Base-by-base conservation (phyloP, 768 basidiomycete species). In the Kwoniella pini region DNA sequence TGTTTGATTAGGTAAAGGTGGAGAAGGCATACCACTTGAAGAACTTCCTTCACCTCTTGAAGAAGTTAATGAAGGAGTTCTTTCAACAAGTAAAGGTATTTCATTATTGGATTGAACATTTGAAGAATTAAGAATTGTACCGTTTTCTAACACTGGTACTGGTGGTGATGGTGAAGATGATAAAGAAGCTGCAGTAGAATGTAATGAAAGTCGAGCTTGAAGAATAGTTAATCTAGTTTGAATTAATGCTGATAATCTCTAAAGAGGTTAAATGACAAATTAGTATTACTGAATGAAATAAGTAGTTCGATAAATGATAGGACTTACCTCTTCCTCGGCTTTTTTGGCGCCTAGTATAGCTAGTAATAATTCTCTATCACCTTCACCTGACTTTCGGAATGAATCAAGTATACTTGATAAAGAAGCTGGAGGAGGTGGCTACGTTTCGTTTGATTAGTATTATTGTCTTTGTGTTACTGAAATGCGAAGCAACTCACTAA, bases 341-440 rank as follows among this genome's bases (percentile, higher is more conserved):
- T 86, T 84, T 81, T 96, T 96, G 72, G 92, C 91, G 62, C 88
- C 91, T 50, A 96, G 82, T 84, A 96, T 89, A 67, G 90, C 85
- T 33, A 95, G 83, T 21, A 96, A 82, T 85, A 94, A 88, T 53
- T 94, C 91, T 22, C 92, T 84, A 82, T 96, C 93, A 42, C 91
- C 92, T 62, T 93, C 90, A 62, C 93, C 93, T 71, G 87, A 89
- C 38, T 85, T 80, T 57, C 84, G 83, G 81, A 94, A 96, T 7
- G 92, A 91, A 38, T 84, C 83, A 24, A 96, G 85, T 42, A 96
- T 92, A 69, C 93, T 91, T 48, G 88, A 84, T 43, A 96, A 82
- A 62, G 81, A 86, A 0, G 93, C 91, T 0, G 92, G 89, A 26
- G 91, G 85, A 4, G 86, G 57, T n/a, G 78, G 72, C 70, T 77